These are phyloP conservation scores for Chenopodium album DNA, from an alignment of 148 eudicot species.

Conservation along the genomic window DNA sequence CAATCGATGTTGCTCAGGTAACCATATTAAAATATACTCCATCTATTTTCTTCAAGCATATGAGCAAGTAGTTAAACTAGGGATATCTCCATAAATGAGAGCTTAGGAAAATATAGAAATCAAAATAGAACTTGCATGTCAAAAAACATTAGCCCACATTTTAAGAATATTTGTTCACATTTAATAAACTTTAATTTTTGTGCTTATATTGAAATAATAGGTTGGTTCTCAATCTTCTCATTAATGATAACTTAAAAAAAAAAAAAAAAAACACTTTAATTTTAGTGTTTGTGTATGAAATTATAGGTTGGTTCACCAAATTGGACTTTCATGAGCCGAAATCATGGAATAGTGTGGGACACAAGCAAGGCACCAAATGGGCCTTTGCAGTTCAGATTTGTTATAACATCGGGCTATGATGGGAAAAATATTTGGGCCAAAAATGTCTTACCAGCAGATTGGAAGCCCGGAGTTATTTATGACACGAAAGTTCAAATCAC, in stretches of 20 bases:
- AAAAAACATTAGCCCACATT: not conserved
- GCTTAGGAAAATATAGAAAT: too few relatives aligned
- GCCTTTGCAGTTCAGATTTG: constrained; percentile 56
- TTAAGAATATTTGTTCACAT: not conserved
- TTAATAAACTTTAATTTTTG: not conserved
- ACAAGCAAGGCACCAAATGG: constrained; percentile 58
- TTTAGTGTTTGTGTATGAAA: not conserved
- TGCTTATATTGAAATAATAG: not conserved
- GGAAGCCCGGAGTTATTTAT: constrained; percentile 48
- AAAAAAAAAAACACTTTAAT: too few relatives aligned
- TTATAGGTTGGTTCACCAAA: constrained; percentile 50
- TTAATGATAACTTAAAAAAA: not conserved
- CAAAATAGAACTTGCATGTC: not conserved
- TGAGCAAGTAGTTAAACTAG: too few relatives aligned
- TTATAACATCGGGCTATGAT: constrained; percentile 65
- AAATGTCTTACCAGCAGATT: constrained; percentile 59
- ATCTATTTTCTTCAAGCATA: too few relatives aligned
- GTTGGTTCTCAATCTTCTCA: too few relatives aligned
- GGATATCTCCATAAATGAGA: too few relatives aligned
- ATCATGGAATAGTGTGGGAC: constrained; percentile 77
- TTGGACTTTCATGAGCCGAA: constrained; percentile 59
- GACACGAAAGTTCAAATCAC: constrained; percentile 48
- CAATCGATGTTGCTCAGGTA: constrained; percentile 69
- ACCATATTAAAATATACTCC: not conserved
- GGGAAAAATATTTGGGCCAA: constrained; percentile 63